Evolutionary conservation across 345 rosid genomes (phyloP).

Genomic region (Pugionium dolabratum): DNA sequence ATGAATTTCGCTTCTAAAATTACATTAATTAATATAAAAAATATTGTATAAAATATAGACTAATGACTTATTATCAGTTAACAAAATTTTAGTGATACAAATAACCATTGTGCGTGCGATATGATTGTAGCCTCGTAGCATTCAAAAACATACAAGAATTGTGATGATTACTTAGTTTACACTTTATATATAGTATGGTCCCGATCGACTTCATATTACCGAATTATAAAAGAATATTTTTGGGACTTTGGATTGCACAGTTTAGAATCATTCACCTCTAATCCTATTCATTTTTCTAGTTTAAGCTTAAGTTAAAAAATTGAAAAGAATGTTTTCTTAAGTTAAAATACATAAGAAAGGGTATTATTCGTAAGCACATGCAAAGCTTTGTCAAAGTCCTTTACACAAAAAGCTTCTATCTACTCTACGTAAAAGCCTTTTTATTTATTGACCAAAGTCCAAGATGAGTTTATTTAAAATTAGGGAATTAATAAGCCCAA

Average conservation of each 20-base stretch:
- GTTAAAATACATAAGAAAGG: background rate
- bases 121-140: constrained; percentile 27
- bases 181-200: constrained; percentile 12
- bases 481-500: background rate
- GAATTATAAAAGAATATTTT: background rate
- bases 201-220: background rate
- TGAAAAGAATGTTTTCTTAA: background rate
- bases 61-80: too few species aligned
- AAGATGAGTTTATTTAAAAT: background rate
- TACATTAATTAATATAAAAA: background rate
- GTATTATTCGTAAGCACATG: background rate
- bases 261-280: background rate
- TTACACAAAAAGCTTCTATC: background rate
- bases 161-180: constrained; percentile 1
- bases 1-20: too few species aligned
- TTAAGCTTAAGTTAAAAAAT: too few species aligned
- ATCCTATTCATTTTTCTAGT: background rate
- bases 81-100: background rate
- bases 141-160: background rate
- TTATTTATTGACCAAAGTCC: background rate
- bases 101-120: constrained; percentile 8
- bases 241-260: background rate
- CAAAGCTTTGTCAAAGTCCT: background rate
- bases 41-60: background rate
- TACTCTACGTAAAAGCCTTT: background rate